phyloP scores from a whole-genome alignment of 1,284 basidiomycete species.

The Singerocomus inundabilis region DNA sequence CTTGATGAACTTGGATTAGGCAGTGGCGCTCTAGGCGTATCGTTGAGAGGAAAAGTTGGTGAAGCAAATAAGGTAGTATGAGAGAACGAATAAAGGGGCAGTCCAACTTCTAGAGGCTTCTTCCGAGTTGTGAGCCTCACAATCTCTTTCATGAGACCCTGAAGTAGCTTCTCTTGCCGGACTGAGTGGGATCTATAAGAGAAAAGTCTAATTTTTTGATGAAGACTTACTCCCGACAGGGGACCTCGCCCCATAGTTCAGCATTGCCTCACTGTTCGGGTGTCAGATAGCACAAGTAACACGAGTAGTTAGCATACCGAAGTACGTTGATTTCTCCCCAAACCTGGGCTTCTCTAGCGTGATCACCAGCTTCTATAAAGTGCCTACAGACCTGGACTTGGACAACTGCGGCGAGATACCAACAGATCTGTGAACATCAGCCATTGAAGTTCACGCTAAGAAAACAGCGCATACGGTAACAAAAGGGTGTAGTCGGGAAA shows the following conservation, averaged over 20 bases:
- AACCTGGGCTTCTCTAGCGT: conserved; percentile 64
- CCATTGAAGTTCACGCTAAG: conserved; percentile 6
- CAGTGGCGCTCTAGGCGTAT: conserved; percentile 39
- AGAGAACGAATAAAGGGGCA: conserved; percentile 78
- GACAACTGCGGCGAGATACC: conserved; percentile 83
- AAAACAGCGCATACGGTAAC: conserved; percentile 55
- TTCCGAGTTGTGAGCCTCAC: conserved; percentile 77
- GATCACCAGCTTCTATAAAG: conserved; percentile 73
- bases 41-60: conserved; percentile 18
- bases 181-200: conserved; percentile 40
- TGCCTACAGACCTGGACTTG: conserved; percentile 82
- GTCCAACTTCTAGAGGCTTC: conserved; percentile 70
- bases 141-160: conserved; percentile 80
- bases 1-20: conserved; percentile 28
- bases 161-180: conserved; percentile 76
- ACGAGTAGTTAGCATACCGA: conserved; percentile 43
- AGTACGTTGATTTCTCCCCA: conserved; percentile 84
- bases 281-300: conserved; percentile 12
- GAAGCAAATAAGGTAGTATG: conserved; percentile 61
- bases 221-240: conserved; percentile 73
- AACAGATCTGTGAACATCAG: conserved; percentile 64
- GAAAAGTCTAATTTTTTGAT: background rate
- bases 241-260: conserved; percentile 71
- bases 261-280: conserved; percentile 65
- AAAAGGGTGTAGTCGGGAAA: conserved; percentile 76